Evolutionary conservation across 768 basidiomycete genomes (phyloP).

Genomic region (Infundibulicybe gibba): DNA sequence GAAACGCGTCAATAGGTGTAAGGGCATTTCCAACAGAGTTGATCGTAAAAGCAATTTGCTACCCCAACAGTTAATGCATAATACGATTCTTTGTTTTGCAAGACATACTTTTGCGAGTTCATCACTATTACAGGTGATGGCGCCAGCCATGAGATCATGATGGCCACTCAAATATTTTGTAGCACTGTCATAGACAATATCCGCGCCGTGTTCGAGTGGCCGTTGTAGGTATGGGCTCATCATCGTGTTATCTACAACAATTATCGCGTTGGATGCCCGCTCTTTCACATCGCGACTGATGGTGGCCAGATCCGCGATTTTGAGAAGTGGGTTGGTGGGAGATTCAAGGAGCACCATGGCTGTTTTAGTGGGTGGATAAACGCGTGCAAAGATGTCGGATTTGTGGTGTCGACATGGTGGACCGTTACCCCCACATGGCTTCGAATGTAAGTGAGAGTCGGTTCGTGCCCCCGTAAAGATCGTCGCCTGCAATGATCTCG

Average conservation of each 20-base stretch:
- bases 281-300: constrained; percentile 86
- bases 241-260: constrained; percentile 98
- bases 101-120: constrained; percentile 76
- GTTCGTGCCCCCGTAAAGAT: constrained; percentile 97
- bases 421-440: constrained; percentile 86
- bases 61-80: constrained; percentile 6
- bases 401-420: constrained; percentile 91
- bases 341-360: constrained; percentile 96
- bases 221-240: constrained; percentile 98
- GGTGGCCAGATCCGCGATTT: constrained; percentile 84
- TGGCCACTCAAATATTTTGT: constrained; percentile 98
- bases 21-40: constrained; percentile 94
- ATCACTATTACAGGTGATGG: constrained; percentile 88
- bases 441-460: constrained; percentile 88
- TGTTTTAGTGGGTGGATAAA: constrained; percentile 68
- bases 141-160: constrained; percentile 98
- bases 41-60: constrained; percentile 90
- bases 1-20: constrained; percentile 94
- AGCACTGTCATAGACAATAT: constrained; percentile 96
- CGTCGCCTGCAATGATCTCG: constrained; percentile 94
- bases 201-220: constrained; percentile 93
- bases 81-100: not conserved
- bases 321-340: constrained; percentile 95
- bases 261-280: constrained; percentile 71
- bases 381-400: constrained; percentile 57